phyloP scores from a whole-genome alignment of 2,329 filamentous ascomycete genomes.

The Fusarium longipes region DNA sequence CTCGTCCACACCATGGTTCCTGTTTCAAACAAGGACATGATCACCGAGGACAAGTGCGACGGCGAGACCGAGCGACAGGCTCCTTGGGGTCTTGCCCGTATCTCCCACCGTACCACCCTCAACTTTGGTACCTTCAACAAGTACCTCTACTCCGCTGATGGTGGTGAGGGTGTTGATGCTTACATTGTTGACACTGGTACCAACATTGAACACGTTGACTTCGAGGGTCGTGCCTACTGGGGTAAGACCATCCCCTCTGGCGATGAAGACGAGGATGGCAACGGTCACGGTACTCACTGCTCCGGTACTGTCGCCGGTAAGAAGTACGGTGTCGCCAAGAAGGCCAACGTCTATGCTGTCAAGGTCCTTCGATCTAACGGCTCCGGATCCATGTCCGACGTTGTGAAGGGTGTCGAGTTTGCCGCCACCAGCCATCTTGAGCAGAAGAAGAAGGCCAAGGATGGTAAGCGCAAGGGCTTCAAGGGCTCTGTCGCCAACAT shows the following conservation, averaged over 20 bases:
- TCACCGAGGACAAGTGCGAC: slow-evolving; percentile 57
- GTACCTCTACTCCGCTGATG: slow-evolving; percentile 90
- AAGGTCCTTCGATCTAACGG: slow-evolving; percentile 98
- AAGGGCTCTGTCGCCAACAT: slow-evolving; percentile 99
- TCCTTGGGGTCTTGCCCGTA: slow-evolving; percentile 98
- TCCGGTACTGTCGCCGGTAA: slow-evolving; percentile 97
- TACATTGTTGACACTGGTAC: slow-evolving; percentile 99
- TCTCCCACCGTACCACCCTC: slow-evolving; percentile 90
- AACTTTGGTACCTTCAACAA: slow-evolving; percentile 97
- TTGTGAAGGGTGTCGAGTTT: slow-evolving; percentile 97
- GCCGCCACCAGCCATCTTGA: slow-evolving; percentile 83
- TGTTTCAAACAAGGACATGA: slow-evolving; percentile 54
- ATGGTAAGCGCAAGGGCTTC: slow-evolving; percentile 93
- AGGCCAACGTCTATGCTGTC: slow-evolving; percentile 95
- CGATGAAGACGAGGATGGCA: slow-evolving; percentile 91
- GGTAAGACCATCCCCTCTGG: slow-evolving; percentile 92
- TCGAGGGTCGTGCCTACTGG: slow-evolving; percentile 95
- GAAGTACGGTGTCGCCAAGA: slow-evolving; percentile 99
- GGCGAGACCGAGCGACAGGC: slow-evolving; percentile 85
- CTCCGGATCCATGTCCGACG: slow-evolving; percentile 97
- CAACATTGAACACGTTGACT: slow-evolving; percentile 94
- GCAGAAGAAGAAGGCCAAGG: slow-evolving; percentile 82
- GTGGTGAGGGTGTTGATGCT: slow-evolving; percentile 97
- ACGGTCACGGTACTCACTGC: slow-evolving; percentile 99
- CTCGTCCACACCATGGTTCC: slow-evolving; percentile 83